Evolutionary conservation across 1,284 basidiomycete genomes (phyloP), one percentile per base, ranked within the genome.

Genomic region (Neolentinus lepideus): DNA sequence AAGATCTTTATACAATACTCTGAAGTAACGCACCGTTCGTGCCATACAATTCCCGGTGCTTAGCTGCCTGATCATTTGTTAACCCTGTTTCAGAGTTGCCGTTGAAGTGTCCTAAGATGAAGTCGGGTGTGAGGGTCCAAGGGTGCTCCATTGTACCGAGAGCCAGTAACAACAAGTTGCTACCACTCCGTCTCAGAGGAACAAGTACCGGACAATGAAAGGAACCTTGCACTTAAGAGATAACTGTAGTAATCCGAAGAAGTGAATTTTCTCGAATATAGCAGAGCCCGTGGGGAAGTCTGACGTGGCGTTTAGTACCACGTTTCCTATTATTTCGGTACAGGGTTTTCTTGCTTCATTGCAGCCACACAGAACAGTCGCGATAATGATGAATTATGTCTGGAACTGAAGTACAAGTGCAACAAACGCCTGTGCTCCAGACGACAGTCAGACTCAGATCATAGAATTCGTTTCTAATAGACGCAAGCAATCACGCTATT

Each of bases 31-130:
- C 8, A 92, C 93, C 86, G 67, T 96, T 96, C 71, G 80, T 88
- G 60, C 93, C 93, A 68, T 94, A 94, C 16, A 89, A 67, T 63
- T 85, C 79, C 58, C 83, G 83, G 68, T 94, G 89, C 60, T 85
- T 83, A 48, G 75, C 75, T 38, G 83, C 87, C 66, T 86, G 83
- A 53, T 80, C 76, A 19, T 74, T 61, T 43, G 80, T 76, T 33
- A 92, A 76, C 58, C 89, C 89, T 22, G 64, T 67, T 27, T 67
- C 63, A 14, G 74, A 64, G 66, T 88, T 78, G 46, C 89, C 85
- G 24, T 71, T 66, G 64, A 84, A 91, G 67, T 88, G 78, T 59
- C 79, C 76, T 53, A 88, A 75, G 58, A 90, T 75, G 52, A 85
- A 75, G 52, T 80, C 67, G n/a, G 84, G 75, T 38, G 80, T 73